Evolutionary conservation across 148 eudicot genomes (phyloP), one percentile per base, ranked within the genome.

Genomic region (Oxyria digyna): DNA sequence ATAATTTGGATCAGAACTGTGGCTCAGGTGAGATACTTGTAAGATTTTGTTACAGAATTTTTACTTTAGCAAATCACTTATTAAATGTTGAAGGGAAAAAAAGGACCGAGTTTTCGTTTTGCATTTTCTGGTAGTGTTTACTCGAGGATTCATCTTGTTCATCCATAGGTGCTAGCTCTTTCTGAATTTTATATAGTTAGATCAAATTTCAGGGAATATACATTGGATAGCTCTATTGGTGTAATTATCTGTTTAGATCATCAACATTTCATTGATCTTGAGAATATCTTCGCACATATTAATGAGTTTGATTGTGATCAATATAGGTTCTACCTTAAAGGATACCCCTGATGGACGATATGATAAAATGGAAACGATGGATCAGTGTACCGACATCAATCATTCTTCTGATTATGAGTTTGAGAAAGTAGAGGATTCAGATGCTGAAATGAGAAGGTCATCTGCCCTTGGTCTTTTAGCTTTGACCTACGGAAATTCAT

Each of bases 381-480:
- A 55, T 13, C 63, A 26, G 17, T 55, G 40, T 42, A 26, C 67
- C 11, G 67, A 71, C 24, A 85, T 78, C 24, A 67, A 70, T 72
- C 70, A 79, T 24, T 78, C 88, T 65, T 50, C 76, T 35, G 77
- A 75, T 62, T 45, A 42, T 74, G 81, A 62, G 27, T 43, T 48
- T 62, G 79, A 32, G 68, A 71, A 71, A 35, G 45, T n/a, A 41
- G 74, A 59, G 33, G 72, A 49, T 71, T 64, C 74, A 40, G 43
- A 74, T 67, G 65, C 62, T 62, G 81, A 76, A 38, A 74, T 46
- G 40, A 72, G 71, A 42, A 73, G 78, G 33, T 76, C 89, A 27
- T 87, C 97, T 75, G 88, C 98, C 67, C 96, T 94, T 52, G 91
- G 97, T 73, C 82, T 94, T 32, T 75, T 94, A 72, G 98, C 98